A percentile compares a stretch with the other conserved stretches of the same genome.
Evolutionary conservation across 2,329 filamentous ascomycete genomes (phyloP).

Genomic region (Colletotrichum sublineola): DNA sequence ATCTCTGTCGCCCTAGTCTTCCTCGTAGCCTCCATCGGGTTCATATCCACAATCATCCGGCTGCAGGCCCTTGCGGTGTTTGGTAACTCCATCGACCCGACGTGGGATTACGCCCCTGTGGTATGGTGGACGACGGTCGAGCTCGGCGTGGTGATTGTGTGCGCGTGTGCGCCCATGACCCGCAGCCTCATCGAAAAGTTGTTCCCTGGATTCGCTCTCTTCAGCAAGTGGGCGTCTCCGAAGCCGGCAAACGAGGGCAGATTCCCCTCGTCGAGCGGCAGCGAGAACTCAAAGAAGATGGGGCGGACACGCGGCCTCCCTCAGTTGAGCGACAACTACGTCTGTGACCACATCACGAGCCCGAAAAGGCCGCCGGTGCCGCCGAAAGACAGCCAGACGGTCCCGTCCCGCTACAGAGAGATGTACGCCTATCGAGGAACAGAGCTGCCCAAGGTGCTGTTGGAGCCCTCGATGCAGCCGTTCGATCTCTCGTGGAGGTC

Average conservation of each 20-base stretch:
- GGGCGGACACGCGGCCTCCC: slow-evolving; percentile 14
- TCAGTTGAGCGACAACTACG: slow-evolving; percentile 38
- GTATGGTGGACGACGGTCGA: slow-evolving; percentile 48
- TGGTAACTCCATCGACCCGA: slow-evolving; percentile 42
- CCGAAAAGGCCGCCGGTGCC: not conserved
- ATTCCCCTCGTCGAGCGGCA: slow-evolving; percentile 4
- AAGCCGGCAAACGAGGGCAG: slow-evolving; percentile 21
- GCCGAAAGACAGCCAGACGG: not conserved
- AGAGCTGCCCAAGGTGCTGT: slow-evolving; percentile 2
- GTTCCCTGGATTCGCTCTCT: slow-evolving; percentile 19
- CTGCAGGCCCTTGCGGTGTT: slow-evolving; percentile 40
- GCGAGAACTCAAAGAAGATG: slow-evolving; percentile 11
- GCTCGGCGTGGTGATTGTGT: slow-evolving; percentile 45
- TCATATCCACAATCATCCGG: slow-evolving; percentile 43
- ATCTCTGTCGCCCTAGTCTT: slow-evolving; percentile 42
- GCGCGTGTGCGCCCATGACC: slow-evolving; percentile 46
- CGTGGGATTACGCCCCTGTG: slow-evolving; percentile 41
- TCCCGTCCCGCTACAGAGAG: slow-evolving; percentile 4
- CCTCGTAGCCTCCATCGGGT: slow-evolving; percentile 41
- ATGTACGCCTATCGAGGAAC: slow-evolving; percentile 18
- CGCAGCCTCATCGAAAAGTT: slow-evolving; percentile 39
- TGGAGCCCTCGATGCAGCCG: slow-evolving; percentile 17
- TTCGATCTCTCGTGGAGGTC: slow-evolving; percentile 36
- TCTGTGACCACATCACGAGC: slow-evolving; percentile 19
- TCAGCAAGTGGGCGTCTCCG: slow-evolving; percentile 18